These are phyloP conservation scores for Xylaria sp. DNA, from an alignment of 2,329 filamentous ascomycete species.

Conservation along the genomic window DNA sequence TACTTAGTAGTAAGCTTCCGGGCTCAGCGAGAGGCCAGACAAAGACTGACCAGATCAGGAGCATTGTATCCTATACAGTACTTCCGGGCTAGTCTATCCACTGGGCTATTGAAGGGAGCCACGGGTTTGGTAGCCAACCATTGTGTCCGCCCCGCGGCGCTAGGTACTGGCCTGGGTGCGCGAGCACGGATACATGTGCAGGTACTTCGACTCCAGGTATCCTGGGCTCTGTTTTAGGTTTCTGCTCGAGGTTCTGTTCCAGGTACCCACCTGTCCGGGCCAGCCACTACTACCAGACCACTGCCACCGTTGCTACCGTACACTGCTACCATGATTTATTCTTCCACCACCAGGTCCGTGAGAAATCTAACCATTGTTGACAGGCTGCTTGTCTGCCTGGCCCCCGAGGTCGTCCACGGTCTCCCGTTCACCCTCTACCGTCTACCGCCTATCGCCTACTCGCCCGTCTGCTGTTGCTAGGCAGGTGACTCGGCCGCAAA, in stretches of 20 bases:
- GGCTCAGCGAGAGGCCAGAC: not conserved
- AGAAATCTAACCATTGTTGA: constrained; percentile 6
- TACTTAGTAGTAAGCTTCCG: not conserved
- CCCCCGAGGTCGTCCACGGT: too few species aligned
- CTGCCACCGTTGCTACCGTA: not conserved
- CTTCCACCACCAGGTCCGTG: not conserved
- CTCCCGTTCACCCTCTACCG: too few species aligned
- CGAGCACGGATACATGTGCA: too few species aligned
- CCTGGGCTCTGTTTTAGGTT: too few species aligned
- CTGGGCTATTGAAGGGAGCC: constrained; percentile 18
- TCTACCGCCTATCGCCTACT: too few species aligned
- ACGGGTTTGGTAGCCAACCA: constrained; percentile 27
- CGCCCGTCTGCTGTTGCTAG: not conserved
- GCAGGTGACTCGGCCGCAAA: constrained; percentile 9
- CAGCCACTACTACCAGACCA: not conserved
- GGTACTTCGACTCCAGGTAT: too few species aligned
- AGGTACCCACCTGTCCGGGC: too few species aligned
- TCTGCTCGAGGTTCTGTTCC: too few species aligned
- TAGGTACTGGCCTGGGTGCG: not conserved
- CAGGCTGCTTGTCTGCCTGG: constrained; percentile 2
- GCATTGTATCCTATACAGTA: too few species aligned
- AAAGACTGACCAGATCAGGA: too few species aligned
- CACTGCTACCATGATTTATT: constrained; percentile 6
- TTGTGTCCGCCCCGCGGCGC: constrained; percentile 11
- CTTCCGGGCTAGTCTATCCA: too few species aligned